These are phyloP conservation scores for Penicillium nordicum DNA, from an alignment of 2,329 filamentous ascomycete genomes.

Conservation along the genomic window DNA sequence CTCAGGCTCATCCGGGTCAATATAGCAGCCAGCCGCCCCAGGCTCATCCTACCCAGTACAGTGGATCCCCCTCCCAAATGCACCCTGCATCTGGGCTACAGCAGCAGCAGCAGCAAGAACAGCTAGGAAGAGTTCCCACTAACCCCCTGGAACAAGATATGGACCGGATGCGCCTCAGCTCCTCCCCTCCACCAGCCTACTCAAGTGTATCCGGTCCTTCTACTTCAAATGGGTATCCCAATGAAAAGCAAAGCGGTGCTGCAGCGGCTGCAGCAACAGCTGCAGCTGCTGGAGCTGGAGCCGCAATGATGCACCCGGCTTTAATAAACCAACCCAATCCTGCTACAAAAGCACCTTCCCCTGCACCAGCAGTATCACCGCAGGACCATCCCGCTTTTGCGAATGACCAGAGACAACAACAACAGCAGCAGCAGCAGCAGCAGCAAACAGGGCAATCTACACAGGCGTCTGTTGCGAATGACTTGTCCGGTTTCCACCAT, in stretches of 20 bases:
- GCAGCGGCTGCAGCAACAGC: slow-evolving; percentile 17
- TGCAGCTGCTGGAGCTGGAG: slow-evolving; percentile 9
- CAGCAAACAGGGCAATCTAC: slow-evolving; percentile 37
- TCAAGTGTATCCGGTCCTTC: slow-evolving; percentile 63
- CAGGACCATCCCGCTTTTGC: slow-evolving; percentile 82
- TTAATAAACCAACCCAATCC: slow-evolving; percentile 19
- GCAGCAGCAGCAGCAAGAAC: slow-evolving; percentile 21
- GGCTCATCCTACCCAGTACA: slow-evolving; percentile 15
- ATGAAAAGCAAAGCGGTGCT: slow-evolving; percentile 67
- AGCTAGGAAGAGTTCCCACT: slow-evolving; percentile 48
- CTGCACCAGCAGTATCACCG: slow-evolving; percentile 34
- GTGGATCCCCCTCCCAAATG: slow-evolving; percentile 26
- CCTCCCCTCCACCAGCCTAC: slow-evolving; percentile 92
- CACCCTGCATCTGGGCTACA: slow-evolving; percentile 23
- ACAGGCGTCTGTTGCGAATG: slow-evolving; percentile 35
- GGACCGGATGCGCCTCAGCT: slow-evolving; percentile 72
- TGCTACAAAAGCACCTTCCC: slow-evolving; percentile 22
- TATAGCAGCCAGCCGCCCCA: slow-evolving; percentile 37
- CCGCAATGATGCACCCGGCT: slow-evolving; percentile 26
- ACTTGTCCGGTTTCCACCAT: slow-evolving; percentile 24
- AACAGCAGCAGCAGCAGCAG: slow-evolving; percentile 41
- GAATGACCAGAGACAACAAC: slow-evolving; percentile 64
- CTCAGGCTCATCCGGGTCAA: slow-evolving; percentile 25
- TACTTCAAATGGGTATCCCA: slow-evolving; percentile 61
- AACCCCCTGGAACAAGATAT: slow-evolving; percentile 84